Base-by-base conservation (phyloP, 2,329 filamentous ascomycete genomes). In the Sporothrix curviconia region DNA sequence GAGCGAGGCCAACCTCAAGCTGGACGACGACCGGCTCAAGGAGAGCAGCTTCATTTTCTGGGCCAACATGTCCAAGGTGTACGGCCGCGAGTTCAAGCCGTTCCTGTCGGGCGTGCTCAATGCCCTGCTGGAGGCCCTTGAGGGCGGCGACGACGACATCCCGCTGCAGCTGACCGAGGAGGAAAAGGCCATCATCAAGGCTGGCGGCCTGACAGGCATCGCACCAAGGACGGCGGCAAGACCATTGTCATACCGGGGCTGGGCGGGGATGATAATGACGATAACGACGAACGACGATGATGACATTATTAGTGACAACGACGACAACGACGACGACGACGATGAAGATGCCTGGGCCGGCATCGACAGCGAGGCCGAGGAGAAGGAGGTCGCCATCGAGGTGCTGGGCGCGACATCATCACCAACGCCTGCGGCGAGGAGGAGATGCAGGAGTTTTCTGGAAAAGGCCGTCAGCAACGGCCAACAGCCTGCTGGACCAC, bases 1-100 rank as follows among this genome's bases (percentile, higher is more conserved):
- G 14, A 96, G 90, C 64, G 92, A 96, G 73, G 92, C 96, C 72
- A 92, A 89, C 56, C 80, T 97, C 2, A 79, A 87, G 65, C 84
- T 99, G 3, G 92, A 90, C 65, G 92, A 96, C 74, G 89, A 92
- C 42, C 84, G 92, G 58, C 84, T 97, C 53, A 89, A 91, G 72
- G 94, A 99, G 78, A 96, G 91, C 61, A 96, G 90, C 70, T 99
- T 96, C 75, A 95, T 97, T 61, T 81, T 99, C 56, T 99, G 94
- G 92, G 91, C 90, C 63, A 90, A 89, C 40, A 85, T 99, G 69
- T 88, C 92, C 61, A 95, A 95, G 76, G 90, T 97, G 9, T 97
- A 97, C 72, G 86, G 87, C 66, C 87, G 90, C 67, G 80, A 91
- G 56, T 92, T 95, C 61, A 82, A 84, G 57, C 85, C 88, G 59